Evolutionary conservation across 2,329 filamentous ascomycete genomes (phyloP), one percentile per base, ranked within the genome.

Genomic region (Aspergillus neoniger): DNA sequence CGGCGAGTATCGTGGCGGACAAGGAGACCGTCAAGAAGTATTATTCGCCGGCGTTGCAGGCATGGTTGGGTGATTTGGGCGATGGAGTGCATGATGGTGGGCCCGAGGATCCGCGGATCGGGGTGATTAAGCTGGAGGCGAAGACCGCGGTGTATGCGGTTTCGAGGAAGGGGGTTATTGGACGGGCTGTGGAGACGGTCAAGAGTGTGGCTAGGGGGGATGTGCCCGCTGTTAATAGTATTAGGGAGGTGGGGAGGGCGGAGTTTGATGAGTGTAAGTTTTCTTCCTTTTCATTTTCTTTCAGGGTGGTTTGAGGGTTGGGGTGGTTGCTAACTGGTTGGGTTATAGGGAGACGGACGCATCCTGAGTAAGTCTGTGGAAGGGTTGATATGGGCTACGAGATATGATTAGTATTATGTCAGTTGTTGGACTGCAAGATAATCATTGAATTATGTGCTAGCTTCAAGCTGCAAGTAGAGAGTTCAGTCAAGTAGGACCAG

Each of bases 81-180:
- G 92, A 96, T 65, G 92, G 91, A 50, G 86, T 83, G 60, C 92
- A 96, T 72, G 90, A 96, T 66, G 92, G 92, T 25, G 88, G 90
- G 1, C 88, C 88, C 63, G 85, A 91, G 1, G 92, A 96, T 70
- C 92, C 92, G 12, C 84, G 92, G 21, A 91, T 96, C 66, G 91
- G 87, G 41, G 78, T 96, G 64, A 96, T 96, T 69, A 88, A 87
- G 59, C 87, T 96, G 63, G 87, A 88, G 80, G 84, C 88, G 15
- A 82, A 83, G 67, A 89, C 90, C 1, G 88, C 86, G 1, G 91
- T 90, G 4, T 95, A 95, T 71, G 85, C 89, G 5, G 75, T 91
- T 41, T 81, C 82, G 25, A 80, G 82, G 61, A 88, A 86, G 74
- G 90, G 86, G 50, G 72, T 88, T 1, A 59, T 95, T 14, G 84